Evolutionary conservation across 768 basidiomycete species (phyloP), one percentile per base, ranked within the genome.

Genomic region (button mushroom (Agaricus bisporus)): DNA sequence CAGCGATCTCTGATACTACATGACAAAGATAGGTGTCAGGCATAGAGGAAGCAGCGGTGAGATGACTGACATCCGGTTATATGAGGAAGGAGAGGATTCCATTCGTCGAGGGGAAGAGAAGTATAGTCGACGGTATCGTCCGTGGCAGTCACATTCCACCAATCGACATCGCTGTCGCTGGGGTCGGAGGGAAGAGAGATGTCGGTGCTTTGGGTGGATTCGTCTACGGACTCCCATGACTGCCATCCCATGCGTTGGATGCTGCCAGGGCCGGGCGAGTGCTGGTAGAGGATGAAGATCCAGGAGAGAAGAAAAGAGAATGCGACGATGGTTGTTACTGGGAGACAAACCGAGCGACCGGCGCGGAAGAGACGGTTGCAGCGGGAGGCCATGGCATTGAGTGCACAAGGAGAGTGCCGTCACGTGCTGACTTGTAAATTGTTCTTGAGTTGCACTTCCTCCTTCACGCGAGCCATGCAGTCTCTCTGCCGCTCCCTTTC

Each of bases 201-300:
- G 35, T 38, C 57, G 2, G 47, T 49, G 10, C 12, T 7, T 53
- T 51, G n/a, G 48, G 22, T 10, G 58, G 43, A 4, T 49, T 56
- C 55, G 12, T 56, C 58, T 0, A 93, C 74, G 3, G 78, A 62
- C 41, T 89, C 92, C 90, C 90, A 95, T 6, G 86, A 77, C 61
- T 95, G 92, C 92, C 92, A 95, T 26, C 91, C 91, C 17, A 97
- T 72, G 42, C 80, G 77, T 61, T 91, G 88, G 12, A 76, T 64
- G 12, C 76, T 65, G 1, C 88, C 88, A 15, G 88, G 88, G 2
- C 88, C 88, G 1, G 75, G 74, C 9, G 78, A 80, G 3, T 88
- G 89, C 64, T 91, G 88, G 61, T 91, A 87, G 29, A 95, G 81
- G 18, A 93, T 72, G 62, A 91, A 90, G 32, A 90, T 70, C 64